Percentiles rank a stretch among this genome's conserved stretches.
Evolutionary conservation across 2,329 filamentous ascomycete genomes (phyloP).

Genomic region (Botryotinia convoluta): DNA sequence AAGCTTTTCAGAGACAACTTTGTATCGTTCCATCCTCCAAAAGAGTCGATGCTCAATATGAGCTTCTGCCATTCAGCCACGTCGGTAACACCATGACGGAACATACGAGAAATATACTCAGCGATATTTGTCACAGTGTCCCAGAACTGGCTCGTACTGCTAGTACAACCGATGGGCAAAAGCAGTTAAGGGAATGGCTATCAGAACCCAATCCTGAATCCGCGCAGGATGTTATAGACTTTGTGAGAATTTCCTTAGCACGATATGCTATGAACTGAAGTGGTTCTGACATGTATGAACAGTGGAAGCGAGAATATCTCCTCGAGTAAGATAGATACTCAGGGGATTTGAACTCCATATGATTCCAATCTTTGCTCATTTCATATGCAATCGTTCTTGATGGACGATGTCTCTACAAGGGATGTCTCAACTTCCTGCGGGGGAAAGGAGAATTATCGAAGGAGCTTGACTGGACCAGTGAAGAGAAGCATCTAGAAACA

Average conservation of each 20-base stretch:
- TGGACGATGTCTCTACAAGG: neutral
- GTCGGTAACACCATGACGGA: conserved; percentile 33
- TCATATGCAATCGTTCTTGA: neutral
- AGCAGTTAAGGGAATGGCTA: conserved; percentile 30
- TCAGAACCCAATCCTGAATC: conserved; percentile 23
- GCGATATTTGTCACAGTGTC: conserved; percentile 35
- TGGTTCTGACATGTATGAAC: neutral
- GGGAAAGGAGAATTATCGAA: neutral
- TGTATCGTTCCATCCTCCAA: conserved; percentile 15
- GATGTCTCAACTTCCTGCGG: neutral
- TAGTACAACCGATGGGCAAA: conserved; percentile 30
- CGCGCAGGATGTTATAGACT: conserved; percentile 34
- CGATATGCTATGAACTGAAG: neutral
- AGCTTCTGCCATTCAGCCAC: conserved; percentile 36
- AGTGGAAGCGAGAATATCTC: conserved; percentile 20
- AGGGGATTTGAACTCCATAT: neutral
- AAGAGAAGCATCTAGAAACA: neutral
- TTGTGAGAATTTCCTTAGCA: conserved; percentile 21
- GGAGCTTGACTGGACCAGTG: neutral
- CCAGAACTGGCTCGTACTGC: conserved; percentile 31
- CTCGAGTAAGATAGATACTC: conserved; percentile 22
- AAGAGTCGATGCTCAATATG: conserved; percentile 20
- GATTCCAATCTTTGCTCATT: neutral
- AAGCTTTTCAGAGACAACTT: conserved; percentile 34
- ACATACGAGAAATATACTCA: conserved; percentile 37